These are phyloP conservation scores for Botryobasidium botryosum DNA, from an alignment of 768 basidiomycete species.

Conservation along the genomic window DNA sequence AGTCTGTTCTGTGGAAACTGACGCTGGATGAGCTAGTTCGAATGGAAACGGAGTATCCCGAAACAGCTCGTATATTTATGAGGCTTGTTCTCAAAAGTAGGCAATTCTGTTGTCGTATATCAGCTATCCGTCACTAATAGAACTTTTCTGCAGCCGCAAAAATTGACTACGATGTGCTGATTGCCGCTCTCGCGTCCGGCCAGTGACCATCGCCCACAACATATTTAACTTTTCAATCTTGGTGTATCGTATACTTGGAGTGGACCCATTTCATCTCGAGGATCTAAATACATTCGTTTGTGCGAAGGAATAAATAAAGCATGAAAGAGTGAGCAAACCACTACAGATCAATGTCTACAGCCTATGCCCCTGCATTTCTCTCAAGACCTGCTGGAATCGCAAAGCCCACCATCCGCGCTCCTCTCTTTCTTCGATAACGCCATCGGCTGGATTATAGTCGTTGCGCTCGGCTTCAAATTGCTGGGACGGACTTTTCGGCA, in stretches of 20 bases:
- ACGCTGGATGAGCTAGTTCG: conserved; percentile 36
- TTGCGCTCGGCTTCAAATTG: conserved; percentile 28
- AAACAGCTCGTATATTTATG: conserved; percentile 45
- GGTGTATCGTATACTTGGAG: no score
- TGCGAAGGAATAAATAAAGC: no score
- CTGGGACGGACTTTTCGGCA: conserved; percentile 60
- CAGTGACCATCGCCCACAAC: no score
- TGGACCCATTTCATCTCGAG: no score
- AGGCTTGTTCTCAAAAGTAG: conserved; percentile 58
- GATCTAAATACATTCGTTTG: no score
- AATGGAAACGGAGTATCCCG: conserved; percentile 53
- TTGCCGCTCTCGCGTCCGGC: conserved; percentile 38
- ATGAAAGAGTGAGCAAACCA: no score
- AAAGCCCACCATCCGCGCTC: conserved; percentile 62
- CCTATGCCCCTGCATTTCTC: no score
- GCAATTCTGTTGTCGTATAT: no score
- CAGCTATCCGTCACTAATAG: conserved; percentile 4
- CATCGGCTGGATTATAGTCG: conserved; percentile 15
- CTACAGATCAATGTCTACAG: no score
- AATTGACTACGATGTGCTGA: conserved; percentile 42
- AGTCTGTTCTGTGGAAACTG: conserved; percentile 69
- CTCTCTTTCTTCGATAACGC: conserved; percentile 36
- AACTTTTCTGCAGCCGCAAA: conserved; percentile 33
- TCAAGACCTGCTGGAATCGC: conserved; percentile 43
- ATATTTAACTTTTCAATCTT: no score